Base-by-base conservation (phyloP, 2,329 filamentous ascomycete species). In the Ophiostoma ips region DNA sequence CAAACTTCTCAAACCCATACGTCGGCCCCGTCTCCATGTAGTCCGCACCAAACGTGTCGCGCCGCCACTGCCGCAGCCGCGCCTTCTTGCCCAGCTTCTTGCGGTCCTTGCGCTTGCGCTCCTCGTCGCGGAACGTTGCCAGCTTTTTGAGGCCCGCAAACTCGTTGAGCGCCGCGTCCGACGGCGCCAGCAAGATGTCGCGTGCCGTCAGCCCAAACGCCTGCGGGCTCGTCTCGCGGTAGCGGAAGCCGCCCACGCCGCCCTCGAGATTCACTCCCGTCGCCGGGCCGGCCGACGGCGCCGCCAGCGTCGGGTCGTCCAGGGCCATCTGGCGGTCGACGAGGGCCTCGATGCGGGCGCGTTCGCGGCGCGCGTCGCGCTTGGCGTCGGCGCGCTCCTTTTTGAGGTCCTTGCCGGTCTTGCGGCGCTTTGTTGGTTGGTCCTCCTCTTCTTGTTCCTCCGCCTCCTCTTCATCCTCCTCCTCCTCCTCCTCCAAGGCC, bases 141-240 rank as follows among this genome's bases (percentile, higher is more conserved):
- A 95, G 77, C 69, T 95, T 96, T 75, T 98, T 98, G 60, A 98
- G 71, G 7, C 92, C 90, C 5, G 83, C 90, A 61, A 84, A 98
- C 56, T 89, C 75, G 65, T 98, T 98, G 56, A 98, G 77, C 49
- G 83, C 80, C 44, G 79, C 71, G 68, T 98, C 92, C 41, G 83
- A 84, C 0, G 89, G 87, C 57, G 94, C 87, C 62, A 83, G 75
- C 33, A 98, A 76, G 58, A 98, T 96, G 65, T 98, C 92, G 54
- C 82, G 78, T 1, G 89, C 73, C 0, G 87, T 94, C 61, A 98
- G 79, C 52, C 92, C 92, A 62, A 94, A 98, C 12, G 84, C 79
- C 50, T 84, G 83, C 1, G 92, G 90, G 0, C 87, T 94, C 2
- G 90, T 95, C 63, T 95, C 89, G 60, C 92, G 86, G 71, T 98